Base-by-base conservation (phyloP, 2,329 filamentous ascomycete species). In the Ascosphaera aggregata region DNA sequence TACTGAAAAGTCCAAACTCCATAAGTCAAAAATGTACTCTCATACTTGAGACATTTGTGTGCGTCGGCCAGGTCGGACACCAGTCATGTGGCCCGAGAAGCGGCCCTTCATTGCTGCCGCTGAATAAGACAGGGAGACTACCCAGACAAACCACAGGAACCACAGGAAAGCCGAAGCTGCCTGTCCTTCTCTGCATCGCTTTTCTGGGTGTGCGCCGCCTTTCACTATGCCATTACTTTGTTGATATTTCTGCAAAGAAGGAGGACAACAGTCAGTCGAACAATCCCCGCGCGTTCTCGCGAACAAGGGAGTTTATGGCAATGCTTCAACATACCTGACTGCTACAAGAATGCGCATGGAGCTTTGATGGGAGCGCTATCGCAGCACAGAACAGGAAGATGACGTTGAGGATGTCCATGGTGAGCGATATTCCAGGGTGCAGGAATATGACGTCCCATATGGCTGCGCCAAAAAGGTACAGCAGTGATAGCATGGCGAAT, bases 161-260 rank as follows among this genome's bases (percentile, higher is more conserved):
- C 63, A 68, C 37, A 67, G 52, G 54, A 68, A 68, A 0, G 64
- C 64, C 17, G 52, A 55, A 2, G 60, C 49, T 3, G 65, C 64
- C 48, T 67, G 62, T 8, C 62, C 62, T 49, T 68, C 64, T 32
- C 59, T 61, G 47, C 65, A 68, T 39, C 62, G 56, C 43, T 60
- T 61, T 9, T 44, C 37, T 4, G 40, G 47, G 36, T 49, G 48
- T 18, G 55, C 2, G 1, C 61, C 51, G 38, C 61, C 59, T 43
- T 60, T 58, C 43, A 62, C 63, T 43, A 66, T 58, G 5, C 57
- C 51, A 40, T 66, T 67, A 44, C 37, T 41, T n/a, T 37, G 31
- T 11, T 56, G 54, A 46, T 63, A 65, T 0, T 37, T 19, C 61
- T 63, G 37, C 32, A 46, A 22, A 46, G 27, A 20, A 37, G 37